Evolutionary conservation across 2,329 filamentous ascomycete genomes (phyloP).

Genomic region (Botryosphaeria dothidea): DNA sequence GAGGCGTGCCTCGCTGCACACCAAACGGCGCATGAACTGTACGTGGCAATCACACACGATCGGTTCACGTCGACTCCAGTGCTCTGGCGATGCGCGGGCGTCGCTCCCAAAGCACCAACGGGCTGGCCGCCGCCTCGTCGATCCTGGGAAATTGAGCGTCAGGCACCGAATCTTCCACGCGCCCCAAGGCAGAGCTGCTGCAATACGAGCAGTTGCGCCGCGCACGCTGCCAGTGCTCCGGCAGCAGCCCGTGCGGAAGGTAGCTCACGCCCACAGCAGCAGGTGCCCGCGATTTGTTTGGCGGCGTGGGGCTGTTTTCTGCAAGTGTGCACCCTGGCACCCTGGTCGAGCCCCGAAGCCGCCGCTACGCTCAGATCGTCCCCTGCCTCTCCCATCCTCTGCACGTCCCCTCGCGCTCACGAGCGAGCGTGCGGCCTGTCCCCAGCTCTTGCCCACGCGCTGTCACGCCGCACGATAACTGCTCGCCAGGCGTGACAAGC

Average conservation of each 20-base stretch:
- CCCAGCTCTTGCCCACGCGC: not conserved
- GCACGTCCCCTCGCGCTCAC: slow-evolving; percentile 6
- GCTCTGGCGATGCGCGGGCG: not conserved
- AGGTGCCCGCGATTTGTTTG: no score
- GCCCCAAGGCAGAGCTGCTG: not conserved
- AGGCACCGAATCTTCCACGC: not conserved
- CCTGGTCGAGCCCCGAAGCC: no score
- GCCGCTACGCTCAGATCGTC: slow-evolving; percentile 2
- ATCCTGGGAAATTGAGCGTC: slow-evolving; percentile 7
- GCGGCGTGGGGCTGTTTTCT: no score
- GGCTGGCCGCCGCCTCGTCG: not conserved
- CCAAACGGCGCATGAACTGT: slow-evolving; percentile 8
- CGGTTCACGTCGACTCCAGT: not conserved
- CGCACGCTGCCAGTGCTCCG: not conserved
- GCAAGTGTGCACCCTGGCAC: no score
- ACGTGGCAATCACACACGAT: not conserved
- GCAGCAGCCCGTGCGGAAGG: not conserved
- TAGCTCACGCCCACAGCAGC: no score
- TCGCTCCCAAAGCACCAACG: not conserved
- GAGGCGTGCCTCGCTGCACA: not conserved
- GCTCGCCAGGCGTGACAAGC: not conserved
- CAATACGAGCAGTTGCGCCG: not conserved
- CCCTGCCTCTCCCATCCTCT: not conserved
- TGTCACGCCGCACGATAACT: slow-evolving; percentile 14
- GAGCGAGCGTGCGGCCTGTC: slow-evolving; percentile 9